phyloP scores from a whole-genome alignment of 2,329 filamentous ascomycete genomes.

The Calonectria leucothoes region DNA sequence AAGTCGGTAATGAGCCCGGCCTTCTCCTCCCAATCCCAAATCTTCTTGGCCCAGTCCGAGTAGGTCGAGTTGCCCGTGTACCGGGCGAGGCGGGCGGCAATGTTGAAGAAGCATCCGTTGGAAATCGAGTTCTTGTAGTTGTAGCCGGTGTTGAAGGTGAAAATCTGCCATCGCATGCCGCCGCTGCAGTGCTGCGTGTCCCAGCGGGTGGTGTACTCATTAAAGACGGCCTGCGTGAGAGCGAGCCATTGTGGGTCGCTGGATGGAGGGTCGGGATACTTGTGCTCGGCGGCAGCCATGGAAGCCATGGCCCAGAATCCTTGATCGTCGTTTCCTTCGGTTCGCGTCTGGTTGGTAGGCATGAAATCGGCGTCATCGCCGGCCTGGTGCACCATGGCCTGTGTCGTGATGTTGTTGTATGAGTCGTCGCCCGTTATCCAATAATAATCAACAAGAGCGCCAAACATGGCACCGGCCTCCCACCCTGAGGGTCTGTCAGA shows the following conservation, averaged over 20 bases:
- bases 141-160: slow-evolving; percentile 78
- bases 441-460: slow-evolving; percentile 79
- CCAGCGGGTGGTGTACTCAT: slow-evolving; percentile 80
- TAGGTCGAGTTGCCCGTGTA: slow-evolving; percentile 87
- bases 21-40: slow-evolving; percentile 73
- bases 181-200: slow-evolving; percentile 73
- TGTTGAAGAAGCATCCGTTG: slow-evolving; percentile 77
- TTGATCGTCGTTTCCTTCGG: slow-evolving; percentile 79
- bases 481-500: slow-evolving; percentile 61
- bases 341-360: slow-evolving; percentile 73
- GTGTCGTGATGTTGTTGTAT: slow-evolving; percentile 70
- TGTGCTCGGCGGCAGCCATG: slow-evolving; percentile 81
- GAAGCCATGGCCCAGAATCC: slow-evolving; percentile 89
- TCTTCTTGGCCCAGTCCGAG: slow-evolving; percentile 76
- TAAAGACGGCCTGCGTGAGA: slow-evolving; percentile 82
- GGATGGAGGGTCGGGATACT: slow-evolving; percentile 74
- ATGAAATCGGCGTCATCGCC: slow-evolving; percentile 72
- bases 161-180: slow-evolving; percentile 89
- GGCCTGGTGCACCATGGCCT: slow-evolving; percentile 71
- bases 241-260: slow-evolving; percentile 79
- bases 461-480: slow-evolving; percentile 80
- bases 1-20: slow-evolving; percentile 69
- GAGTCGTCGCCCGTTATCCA: slow-evolving; percentile 73
- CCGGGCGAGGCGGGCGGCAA: slow-evolving; percentile 76
- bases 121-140: slow-evolving; percentile 77